Base-by-base conservation (phyloP, 1,284 basidiomycete species). In the Pseudozyma hubeiensis region DNA sequence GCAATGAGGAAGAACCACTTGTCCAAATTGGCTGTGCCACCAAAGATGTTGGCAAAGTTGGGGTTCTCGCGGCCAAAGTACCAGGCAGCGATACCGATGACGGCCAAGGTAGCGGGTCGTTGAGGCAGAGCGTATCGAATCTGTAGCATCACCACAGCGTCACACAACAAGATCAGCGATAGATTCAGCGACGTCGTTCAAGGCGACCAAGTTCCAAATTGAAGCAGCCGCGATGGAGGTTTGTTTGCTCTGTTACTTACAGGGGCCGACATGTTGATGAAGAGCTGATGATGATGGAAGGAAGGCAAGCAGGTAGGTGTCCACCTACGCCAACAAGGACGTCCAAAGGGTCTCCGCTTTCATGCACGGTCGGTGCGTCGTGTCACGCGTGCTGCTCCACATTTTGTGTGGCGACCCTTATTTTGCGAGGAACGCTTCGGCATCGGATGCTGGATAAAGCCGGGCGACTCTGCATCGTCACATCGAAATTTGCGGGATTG, bases 71-170 rank as follows among this genome's bases (percentile, higher is more conserved):
- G 60, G 30, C 65, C 65, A 48, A 68, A 63, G 52, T 59, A 68
- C 34, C 37, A 63, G 34, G 65, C 56, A 31, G 56, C 65, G 17
- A 68, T 55, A 13, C 34, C 43, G 16, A 59, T 33, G 5, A 40
- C 56, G 7, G 35, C 37, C 5, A 59, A 24, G 6, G 46, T 44
- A 17, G 65, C 56, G 17, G 65, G 65, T n/a, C 53, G 52, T 47
- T 63, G 59, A 35, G 65, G 65, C n/a, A 68, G 56, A 54, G 65
- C 53, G 52, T 68, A 68, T 33, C 60, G 60, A 29, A 68, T 55
- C 65, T 68, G 48, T 4, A 7, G 34, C 19, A 49, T 8, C 5
- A 34, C 24, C 33, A 7, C 5, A 37, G 31, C 29, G 24, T 7
- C 33, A 30, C 9, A n/a, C 41, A 34, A 29, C 39, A 7, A 24